Evolutionary conservation across 148 eudicot species (phyloP).

Genomic region (Persicaria tinctoria): DNA sequence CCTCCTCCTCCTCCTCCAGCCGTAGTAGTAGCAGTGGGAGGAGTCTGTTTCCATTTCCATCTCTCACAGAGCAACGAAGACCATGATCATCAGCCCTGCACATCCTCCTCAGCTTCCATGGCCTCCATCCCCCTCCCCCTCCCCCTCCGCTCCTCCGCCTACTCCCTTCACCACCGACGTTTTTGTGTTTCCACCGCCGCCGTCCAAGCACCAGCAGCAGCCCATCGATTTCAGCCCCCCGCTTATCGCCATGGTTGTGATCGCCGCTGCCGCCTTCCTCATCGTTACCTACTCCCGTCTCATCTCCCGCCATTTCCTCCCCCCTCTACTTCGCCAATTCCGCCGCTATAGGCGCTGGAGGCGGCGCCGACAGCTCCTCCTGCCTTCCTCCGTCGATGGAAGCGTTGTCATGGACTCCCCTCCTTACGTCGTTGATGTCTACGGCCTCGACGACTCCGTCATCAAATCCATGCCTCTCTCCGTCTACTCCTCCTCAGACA

Average conservation of each 20-base stretch:
- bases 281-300: conserved; percentile 71
- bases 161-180: background rate
- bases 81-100: conserved; percentile 9
- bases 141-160: background rate
- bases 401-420: conserved; percentile 36
- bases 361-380: conserved; percentile 21
- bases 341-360: conserved; percentile 27
- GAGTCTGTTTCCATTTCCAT: background rate
- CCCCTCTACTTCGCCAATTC: conserved; percentile 29
- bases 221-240: conserved; percentile 78
- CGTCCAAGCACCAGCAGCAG: conserved; percentile 26
- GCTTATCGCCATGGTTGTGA: conserved; percentile 73
- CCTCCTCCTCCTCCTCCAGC: no score
- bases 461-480: conserved; percentile 74
- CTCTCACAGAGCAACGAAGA: no score
- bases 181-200: background rate
- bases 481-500: conserved; percentile 29
- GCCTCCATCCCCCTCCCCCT: conserved; percentile 8
- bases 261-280: conserved; percentile 70
- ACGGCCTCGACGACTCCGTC: conserved; percentile 71
- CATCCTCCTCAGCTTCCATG: conserved; percentile 4
- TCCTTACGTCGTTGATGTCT: conserved; percentile 49
- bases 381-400: conserved; percentile 18
- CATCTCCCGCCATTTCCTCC: conserved; percentile 44
- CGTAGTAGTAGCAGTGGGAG: background rate